Evolutionary conservation across 1,284 basidiomycete genomes (phyloP), one percentile per base, ranked within the genome.

Genomic region (Apiotrichum porosum): DNA sequence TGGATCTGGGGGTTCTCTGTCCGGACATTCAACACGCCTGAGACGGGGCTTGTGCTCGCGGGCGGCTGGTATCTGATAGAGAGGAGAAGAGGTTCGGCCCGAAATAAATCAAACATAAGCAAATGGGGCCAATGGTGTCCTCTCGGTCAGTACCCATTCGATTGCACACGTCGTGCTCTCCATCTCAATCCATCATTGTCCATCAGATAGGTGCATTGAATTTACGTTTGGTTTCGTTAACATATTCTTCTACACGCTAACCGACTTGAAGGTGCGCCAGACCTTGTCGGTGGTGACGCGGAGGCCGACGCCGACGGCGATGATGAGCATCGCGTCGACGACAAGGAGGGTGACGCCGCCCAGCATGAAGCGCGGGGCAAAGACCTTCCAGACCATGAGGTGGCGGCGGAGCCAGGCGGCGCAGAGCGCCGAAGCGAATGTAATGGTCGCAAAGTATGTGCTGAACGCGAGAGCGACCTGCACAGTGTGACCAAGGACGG

Each of bases 321-420:
- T 19, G 9, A 79, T 42, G 10, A 76, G 46, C 6, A 68, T 69
- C 2, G 77, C 13, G 59, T 81, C 78, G 6, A 77, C 71, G 0
- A 71, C 56, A 6, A 81, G 47, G 24, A 78, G 56, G 13, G 66
- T 67, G 4, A 77, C 65, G 0, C 79, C 86, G 0, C 81, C 85
- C 14, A 82, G 69, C 84, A 97, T 93, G 67, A 93, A 94, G 51
- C 93, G 77, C 42, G 95, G 95, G 24, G 92, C 92, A 68, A 97
- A 98, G 6, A 97, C 85, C 74, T 97, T 97, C 91, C 94, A 99
- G 31, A 97, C 91, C 93, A 98, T 97, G 58, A 98, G 72, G 71
- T 99, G 95, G 34, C 94, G 71, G 48, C 91, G 73, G 46, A 97
- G 76, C 64, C 83, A 80, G 3, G 86, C 85, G 0, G 90, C 84